phyloP scores from a whole-genome alignment of 495 filamentous ascomycete species.

The Letharia columbiana region DNA sequence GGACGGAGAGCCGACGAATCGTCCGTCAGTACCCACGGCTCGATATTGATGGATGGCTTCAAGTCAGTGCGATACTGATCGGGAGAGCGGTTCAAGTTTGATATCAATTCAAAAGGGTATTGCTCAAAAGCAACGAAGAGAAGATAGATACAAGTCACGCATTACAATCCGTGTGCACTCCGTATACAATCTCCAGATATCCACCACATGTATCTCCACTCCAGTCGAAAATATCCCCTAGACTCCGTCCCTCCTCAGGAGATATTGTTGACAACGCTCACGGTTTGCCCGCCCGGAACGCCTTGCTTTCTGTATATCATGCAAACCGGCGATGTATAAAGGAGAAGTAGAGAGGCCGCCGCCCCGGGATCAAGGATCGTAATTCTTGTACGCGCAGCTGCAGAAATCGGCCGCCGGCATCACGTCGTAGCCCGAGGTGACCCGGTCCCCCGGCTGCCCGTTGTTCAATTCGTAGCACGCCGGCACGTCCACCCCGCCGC shows the following conservation, averaged over 20 bases:
- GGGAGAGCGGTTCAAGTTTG: background rate
- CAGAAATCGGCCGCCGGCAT: constrained; percentile 18
- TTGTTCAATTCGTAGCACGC: constrained; percentile 30
- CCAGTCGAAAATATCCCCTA: background rate
- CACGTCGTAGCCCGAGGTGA: constrained; percentile 17
- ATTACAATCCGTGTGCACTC: background rate
- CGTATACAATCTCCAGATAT: background rate
- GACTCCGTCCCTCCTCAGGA: background rate
- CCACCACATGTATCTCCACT: background rate
- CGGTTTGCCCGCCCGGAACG: background rate
- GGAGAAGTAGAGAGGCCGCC: background rate
- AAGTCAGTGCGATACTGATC: background rate
- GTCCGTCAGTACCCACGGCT: background rate
- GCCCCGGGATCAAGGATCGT: constrained; percentile 7
- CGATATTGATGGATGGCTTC: background rate
- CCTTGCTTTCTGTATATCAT: background rate
- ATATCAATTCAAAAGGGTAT: background rate
- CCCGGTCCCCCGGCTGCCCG: constrained; percentile 8
- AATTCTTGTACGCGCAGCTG: constrained; percentile 26
- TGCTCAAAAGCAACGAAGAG: background rate
- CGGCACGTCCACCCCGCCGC: constrained; percentile 35
- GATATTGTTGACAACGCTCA: background rate
- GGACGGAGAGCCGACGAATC: background rate
- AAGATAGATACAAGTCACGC: background rate
- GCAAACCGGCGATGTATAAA: background rate